These are phyloP conservation scores for Rhynchospora pubera DNA, from an alignment of 176 grass and related monocot genomes.

Conservation along the genomic window DNA sequence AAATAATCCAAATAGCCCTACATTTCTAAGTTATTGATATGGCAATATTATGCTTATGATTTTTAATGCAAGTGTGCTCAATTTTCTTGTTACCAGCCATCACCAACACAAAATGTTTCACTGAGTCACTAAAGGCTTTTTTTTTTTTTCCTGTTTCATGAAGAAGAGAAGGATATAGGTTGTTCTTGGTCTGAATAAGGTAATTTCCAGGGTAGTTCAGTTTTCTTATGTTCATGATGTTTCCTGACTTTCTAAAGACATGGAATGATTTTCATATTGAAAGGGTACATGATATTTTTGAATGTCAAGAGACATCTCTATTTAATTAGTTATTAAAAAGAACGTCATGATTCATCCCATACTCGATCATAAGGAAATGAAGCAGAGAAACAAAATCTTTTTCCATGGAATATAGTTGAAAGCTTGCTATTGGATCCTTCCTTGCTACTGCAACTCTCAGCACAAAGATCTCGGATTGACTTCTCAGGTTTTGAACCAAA, in stretches of 20 bases:
- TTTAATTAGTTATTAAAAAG: slow-evolving; percentile 2
- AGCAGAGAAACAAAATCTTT: slow-evolving; percentile 76
- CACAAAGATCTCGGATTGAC: slow-evolving; percentile 33
- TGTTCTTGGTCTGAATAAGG: no score
- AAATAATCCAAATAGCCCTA: neutral
- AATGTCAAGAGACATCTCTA: neutral
- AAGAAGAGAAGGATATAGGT: no score
- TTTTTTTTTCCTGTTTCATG: no score
- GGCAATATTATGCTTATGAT: no score
- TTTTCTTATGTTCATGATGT: neutral
- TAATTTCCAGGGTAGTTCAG: neutral
- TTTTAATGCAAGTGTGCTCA: no score
- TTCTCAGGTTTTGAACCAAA: slow-evolving; percentile 35
- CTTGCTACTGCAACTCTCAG: slow-evolving; percentile 21
- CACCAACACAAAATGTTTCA: no score
- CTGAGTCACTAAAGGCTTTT: no score
- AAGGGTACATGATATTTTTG: neutral
- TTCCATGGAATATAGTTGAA: slow-evolving; percentile 62
- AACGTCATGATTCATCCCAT: slow-evolving; percentile 11
- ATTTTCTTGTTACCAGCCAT: no score
- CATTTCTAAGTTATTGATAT: neutral
- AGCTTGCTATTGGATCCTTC: slow-evolving; percentile 38
- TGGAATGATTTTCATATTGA: neutral
- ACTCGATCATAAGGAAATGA: slow-evolving; percentile 75
- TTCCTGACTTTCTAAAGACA: neutral